Percentiles rank a stretch among this genome's conserved stretches.
Conservation (phyloP, 345 rosid species). For the Hirschfeldia incana region DNA sequence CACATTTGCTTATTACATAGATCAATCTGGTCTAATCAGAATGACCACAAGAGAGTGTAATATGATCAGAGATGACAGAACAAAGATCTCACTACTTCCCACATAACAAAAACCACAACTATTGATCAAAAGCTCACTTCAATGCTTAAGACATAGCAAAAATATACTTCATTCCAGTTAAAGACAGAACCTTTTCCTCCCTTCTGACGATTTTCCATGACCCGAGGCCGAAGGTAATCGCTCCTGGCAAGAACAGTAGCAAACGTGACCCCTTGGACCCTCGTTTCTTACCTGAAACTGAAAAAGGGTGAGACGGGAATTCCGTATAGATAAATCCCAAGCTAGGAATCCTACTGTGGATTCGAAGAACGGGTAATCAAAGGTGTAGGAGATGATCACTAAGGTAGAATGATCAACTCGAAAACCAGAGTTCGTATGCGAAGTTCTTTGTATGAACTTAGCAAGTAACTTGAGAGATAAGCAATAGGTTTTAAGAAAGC, state of each 20-base stretch:
- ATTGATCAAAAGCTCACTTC: background rate
- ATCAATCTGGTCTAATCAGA: background rate
- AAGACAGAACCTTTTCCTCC: constrained; percentile 69
- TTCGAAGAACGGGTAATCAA: too few relatives aligned
- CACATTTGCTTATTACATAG: background rate
- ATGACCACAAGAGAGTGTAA: background rate
- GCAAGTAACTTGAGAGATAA: too few relatives aligned
- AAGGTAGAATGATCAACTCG: too few relatives aligned
- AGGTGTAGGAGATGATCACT: too few relatives aligned
- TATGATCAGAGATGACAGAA: background rate
- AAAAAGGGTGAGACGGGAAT: background rate
- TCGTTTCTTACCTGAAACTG: constrained; percentile 41
- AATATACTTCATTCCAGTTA: background rate
- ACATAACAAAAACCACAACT: background rate
- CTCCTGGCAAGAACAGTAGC: constrained; percentile 86
- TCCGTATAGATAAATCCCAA: too few relatives aligned
- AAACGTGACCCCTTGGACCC: constrained; percentile 59
- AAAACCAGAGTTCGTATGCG: too few relatives aligned
- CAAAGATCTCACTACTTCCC: background rate
- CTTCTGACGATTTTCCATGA: constrained; percentile 95
- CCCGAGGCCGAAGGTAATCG: constrained; percentile 87
- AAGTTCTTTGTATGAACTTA: too few relatives aligned
- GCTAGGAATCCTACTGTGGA: too few relatives aligned
- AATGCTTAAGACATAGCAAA: constrained; percentile 2
- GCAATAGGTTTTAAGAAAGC: too few relatives aligned